Evolutionary conservation across 1,284 basidiomycete genomes (phyloP).

Genomic region (Stygiomarasmius scandens): DNA sequence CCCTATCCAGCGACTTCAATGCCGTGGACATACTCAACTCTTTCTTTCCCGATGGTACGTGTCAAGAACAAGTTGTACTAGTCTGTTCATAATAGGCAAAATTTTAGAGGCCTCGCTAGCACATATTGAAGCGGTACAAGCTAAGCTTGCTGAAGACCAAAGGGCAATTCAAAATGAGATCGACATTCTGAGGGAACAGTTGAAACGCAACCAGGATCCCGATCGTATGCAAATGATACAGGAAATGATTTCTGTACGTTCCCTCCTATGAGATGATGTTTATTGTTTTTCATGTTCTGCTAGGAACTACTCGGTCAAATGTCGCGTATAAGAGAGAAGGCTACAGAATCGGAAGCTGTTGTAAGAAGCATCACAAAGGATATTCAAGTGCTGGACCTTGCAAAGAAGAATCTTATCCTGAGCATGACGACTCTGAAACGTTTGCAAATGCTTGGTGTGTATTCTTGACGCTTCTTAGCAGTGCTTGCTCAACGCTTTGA

Average conservation of each 20-base stretch:
- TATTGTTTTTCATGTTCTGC: background rate
- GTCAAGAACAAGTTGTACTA: slow-evolving; percentile 1
- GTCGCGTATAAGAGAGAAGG: slow-evolving; percentile 92
- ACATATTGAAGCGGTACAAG: slow-evolving; percentile 64
- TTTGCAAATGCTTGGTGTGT: slow-evolving; percentile 90
- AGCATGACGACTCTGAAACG: slow-evolving; percentile 92
- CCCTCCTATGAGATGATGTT: background rate
- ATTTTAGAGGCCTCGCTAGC: slow-evolving; percentile 66
- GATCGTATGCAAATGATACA: slow-evolving; percentile 87
- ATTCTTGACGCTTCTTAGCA: background rate
- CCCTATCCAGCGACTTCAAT: slow-evolving; percentile 59
- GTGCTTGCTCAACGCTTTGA: background rate
- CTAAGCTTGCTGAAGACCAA: slow-evolving; percentile 62
- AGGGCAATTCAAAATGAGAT: slow-evolving; percentile 74
- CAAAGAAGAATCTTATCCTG: slow-evolving; percentile 89
- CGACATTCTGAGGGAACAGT: slow-evolving; percentile 62
- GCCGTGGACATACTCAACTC: slow-evolving; percentile 65
- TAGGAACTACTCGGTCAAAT: slow-evolving; percentile 93
- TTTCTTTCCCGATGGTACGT: slow-evolving; percentile 77
- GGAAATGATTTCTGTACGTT: slow-evolving; percentile 85
- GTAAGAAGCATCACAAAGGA: slow-evolving; percentile 96
- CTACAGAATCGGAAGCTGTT: slow-evolving; percentile 93
- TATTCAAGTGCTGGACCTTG: slow-evolving; percentile 92
- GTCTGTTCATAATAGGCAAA: background rate
- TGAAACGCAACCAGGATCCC: slow-evolving; percentile 80